Evolutionary conservation across 2,329 filamentous ascomycete genomes (phyloP).

Genomic region (Pseudogymnoascus sp.): DNA sequence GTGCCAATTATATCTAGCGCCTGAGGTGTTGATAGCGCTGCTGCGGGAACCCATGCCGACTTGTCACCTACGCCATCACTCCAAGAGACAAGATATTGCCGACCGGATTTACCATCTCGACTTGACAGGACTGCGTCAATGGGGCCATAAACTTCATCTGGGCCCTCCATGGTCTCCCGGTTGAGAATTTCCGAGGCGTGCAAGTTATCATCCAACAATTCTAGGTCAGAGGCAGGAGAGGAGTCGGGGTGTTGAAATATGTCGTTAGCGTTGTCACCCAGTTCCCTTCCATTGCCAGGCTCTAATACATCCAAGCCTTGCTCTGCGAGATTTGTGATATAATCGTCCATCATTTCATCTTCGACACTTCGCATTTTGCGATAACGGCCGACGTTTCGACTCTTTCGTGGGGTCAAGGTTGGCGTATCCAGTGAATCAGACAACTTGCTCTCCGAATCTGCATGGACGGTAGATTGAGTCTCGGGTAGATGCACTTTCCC

Average conservation of each 20-base stretch:
- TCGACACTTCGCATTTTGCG: neutral
- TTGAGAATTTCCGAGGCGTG: constrained; percentile 14
- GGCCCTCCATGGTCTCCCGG: constrained; percentile 37
- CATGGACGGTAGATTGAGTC: neutral
- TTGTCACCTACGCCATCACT: constrained; percentile 36
- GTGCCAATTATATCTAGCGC: constrained; percentile 26
- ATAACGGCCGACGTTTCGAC: neutral
- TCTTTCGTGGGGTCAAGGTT: neutral
- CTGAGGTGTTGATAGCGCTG: constrained; percentile 27
- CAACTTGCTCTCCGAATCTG: neutral
- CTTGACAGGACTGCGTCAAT: constrained; percentile 35
- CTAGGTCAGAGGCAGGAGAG: neutral
- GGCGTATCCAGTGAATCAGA: neutral
- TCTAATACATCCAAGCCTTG: neutral
- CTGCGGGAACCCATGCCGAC: constrained; percentile 39
- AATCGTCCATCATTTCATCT: constrained; percentile 6
- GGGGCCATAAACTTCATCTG: constrained; percentile 31
- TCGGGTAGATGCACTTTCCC: neutral
- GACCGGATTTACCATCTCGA: constrained; percentile 35
- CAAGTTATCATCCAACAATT: neutral
- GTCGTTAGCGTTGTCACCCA: constrained; percentile 1
- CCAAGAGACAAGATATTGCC: constrained; percentile 45
- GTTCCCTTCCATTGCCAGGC: constrained; percentile 9
- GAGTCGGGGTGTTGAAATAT: constrained; percentile 13
- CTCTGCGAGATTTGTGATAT: constrained; percentile 2